A percentile compares a stretch with the other conserved stretches of the same genome.
Conservation (phyloP, 1,284 basidiomycete genomes). For the Malassezia sp. region DNA sequence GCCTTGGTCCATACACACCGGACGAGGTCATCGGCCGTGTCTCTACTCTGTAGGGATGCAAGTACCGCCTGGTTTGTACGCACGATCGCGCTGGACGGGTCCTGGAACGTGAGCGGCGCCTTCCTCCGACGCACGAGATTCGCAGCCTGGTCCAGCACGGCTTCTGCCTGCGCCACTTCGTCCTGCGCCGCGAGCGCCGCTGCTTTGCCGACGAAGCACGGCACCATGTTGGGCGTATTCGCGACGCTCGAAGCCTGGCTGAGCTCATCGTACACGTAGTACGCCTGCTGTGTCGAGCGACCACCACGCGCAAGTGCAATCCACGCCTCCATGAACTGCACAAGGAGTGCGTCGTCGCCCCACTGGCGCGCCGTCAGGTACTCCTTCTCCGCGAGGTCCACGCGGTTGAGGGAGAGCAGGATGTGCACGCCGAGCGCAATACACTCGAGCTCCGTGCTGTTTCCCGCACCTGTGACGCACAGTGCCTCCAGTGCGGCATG, state of each 20-base stretch:
- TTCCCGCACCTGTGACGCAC: conserved; percentile 19
- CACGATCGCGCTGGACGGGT: conserved; percentile 1
- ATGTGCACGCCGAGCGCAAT: conserved; percentile 43
- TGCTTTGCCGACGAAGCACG: conserved; percentile 33
- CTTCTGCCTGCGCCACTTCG: conserved; percentile 20
- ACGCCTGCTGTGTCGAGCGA: conserved; percentile 40
- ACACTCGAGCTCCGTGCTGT: conserved; percentile 34
- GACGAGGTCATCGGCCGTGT: too few species aligned
- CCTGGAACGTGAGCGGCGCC: too few species aligned
- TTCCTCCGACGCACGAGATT: too few species aligned
- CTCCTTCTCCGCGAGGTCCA: conserved; percentile 39
- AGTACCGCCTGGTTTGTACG: conserved; percentile 5
- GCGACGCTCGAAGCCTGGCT: conserved; percentile 31
- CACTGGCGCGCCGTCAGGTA: conserved; percentile 35
- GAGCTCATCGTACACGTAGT: conserved; percentile 45
- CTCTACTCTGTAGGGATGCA: too few species aligned
- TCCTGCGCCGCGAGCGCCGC: conserved; percentile 29
- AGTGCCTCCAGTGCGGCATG: conserved; percentile 37
- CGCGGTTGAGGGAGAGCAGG: conserved; percentile 36
- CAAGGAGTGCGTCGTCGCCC: conserved; percentile 43
- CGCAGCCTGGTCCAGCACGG: conserved; percentile 25
- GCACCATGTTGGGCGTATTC: conserved; percentile 21
- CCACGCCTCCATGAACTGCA: conserved; percentile 44
- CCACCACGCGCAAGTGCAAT: conserved; percentile 38
- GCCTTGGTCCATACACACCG: too few species aligned